phyloP scores from a whole-genome alignment of 129 eudicot genomes.

The Flaveria ramosissima region DNA sequence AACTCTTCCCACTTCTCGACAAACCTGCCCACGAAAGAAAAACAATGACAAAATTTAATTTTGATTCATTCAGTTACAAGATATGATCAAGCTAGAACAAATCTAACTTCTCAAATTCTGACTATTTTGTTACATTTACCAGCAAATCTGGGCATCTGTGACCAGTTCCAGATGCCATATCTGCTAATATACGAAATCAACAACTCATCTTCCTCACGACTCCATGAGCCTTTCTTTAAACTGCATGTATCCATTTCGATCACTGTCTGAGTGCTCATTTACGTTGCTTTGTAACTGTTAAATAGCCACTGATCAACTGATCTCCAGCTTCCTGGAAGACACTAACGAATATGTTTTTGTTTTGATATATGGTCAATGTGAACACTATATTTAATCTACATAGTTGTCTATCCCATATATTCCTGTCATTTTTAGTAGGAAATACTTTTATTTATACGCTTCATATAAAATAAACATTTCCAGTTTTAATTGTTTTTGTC shows the following conservation, averaged over 20 bases:
- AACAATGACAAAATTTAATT: not conserved
- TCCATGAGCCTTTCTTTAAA: constrained; percentile 4
- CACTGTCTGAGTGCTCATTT: not conserved
- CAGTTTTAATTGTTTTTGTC: too few species aligned
- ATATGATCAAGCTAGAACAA: not conserved
- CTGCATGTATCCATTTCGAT: not conserved
- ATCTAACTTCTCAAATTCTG: not conserved
- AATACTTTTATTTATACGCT: too few species aligned
- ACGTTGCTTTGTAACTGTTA: too few species aligned
- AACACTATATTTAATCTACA: too few species aligned
- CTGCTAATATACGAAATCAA: not conserved
- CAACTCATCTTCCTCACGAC: not conserved
- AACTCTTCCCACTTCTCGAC: not conserved
- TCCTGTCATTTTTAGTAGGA: too few species aligned
- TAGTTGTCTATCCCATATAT: too few species aligned
- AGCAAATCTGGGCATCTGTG: not conserved
- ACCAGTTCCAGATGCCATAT: constrained; percentile 2
- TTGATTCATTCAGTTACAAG: not conserved
- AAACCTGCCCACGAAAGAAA: not conserved
- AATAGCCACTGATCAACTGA: too few species aligned
- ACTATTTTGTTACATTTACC: not conserved
- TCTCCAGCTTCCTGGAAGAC: too few species aligned
- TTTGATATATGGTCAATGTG: too few species aligned
- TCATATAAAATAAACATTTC: too few species aligned
- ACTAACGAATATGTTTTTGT: too few species aligned